These are phyloP conservation scores for Phytopythium boreale DNA, from an alignment of 352 stramenopile species.

Conservation along the genomic window DNA sequence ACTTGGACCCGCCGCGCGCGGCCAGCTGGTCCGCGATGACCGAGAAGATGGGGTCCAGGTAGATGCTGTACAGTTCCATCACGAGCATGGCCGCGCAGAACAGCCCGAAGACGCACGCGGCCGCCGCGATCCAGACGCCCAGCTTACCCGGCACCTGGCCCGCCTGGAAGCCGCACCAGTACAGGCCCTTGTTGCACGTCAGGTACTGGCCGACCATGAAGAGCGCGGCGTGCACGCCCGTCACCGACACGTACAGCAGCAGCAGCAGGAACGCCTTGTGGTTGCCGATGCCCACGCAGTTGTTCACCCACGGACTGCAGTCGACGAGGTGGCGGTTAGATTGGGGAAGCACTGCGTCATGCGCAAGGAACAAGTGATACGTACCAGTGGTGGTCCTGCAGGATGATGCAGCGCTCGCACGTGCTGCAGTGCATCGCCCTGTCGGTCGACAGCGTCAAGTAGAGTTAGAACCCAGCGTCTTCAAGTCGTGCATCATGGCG, in stretches of 20 bases:
- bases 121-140: slow-evolving; percentile 63
- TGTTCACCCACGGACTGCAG: slow-evolving; percentile 83
- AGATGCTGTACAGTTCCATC: slow-evolving; percentile 82
- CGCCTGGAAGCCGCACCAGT: slow-evolving; percentile 60
- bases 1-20: slow-evolving; percentile 55
- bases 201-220: slow-evolving; percentile 51
- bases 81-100: slow-evolving; percentile 75
- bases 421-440: slow-evolving; percentile 79
- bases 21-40: slow-evolving; percentile 57
- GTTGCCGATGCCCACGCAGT: slow-evolving; percentile 82
- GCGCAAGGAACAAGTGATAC: slow-evolving; percentile 5
- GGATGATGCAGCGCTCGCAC: slow-evolving; percentile 70
- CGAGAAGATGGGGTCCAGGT: slow-evolving; percentile 49
- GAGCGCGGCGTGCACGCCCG: slow-evolving; percentile 49
- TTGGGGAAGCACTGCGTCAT: no score
- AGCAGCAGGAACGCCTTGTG: slow-evolving; percentile 80
- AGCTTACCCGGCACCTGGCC: slow-evolving; percentile 56
- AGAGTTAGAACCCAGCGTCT: background rate
- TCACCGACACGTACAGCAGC: slow-evolving; percentile 69
- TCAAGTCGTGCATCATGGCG: background rate
- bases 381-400: slow-evolving; percentile 86
- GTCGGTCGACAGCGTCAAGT: background rate
- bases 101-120: slow-evolving; percentile 64
- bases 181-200: slow-evolving; percentile 27
- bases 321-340: background rate